A percentile compares a stretch with the other conserved stretches of the same genome.
Conservation (phyloP, 1,284 basidiomycete species). For the Sutorius eximius region DNA sequence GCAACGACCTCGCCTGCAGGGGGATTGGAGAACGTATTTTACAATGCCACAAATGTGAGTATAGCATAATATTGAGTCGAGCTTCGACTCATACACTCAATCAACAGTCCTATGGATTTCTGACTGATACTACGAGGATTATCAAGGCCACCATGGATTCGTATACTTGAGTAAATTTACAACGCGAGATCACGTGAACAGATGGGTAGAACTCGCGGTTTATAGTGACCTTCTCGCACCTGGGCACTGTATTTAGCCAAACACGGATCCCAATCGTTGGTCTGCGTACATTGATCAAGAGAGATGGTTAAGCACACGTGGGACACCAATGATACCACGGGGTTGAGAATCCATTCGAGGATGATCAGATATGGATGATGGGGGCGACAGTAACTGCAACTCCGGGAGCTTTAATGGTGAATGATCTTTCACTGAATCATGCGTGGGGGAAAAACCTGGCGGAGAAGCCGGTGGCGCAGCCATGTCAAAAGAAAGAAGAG, state of each 20-base stretch:
- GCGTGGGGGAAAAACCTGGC: not conserved
- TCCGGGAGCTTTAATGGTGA: constrained; percentile 3
- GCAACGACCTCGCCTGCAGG: constrained; percentile 63
- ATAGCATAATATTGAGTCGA: not conserved
- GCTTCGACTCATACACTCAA: constrained; percentile 8
- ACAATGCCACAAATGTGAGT: constrained; percentile 57
- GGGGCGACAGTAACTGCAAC: constrained; percentile 37
- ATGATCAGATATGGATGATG: not conserved
- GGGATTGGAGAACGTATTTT: constrained; percentile 57
- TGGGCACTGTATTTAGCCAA: constrained; percentile 9
- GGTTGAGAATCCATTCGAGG: not conserved
- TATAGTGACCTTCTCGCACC: not conserved
- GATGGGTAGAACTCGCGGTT: not conserved
- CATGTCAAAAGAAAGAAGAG: not conserved
- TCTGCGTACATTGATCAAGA: constrained; percentile 2
- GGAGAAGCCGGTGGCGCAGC: not conserved
- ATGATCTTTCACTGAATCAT: not conserved
- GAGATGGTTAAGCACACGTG: not conserved
- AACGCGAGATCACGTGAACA: not conserved
- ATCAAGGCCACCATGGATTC: constrained; percentile 17
- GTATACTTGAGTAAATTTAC: not conserved
- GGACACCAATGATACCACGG: not conserved
- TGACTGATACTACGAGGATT: constrained; percentile 51
- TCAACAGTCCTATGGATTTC: constrained; percentile 57
- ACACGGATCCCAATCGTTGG: not conserved